Evolutionary conservation across 2,329 filamentous ascomycete species (phyloP).

Genomic region (Talaromyces albobiverticillius): DNA sequence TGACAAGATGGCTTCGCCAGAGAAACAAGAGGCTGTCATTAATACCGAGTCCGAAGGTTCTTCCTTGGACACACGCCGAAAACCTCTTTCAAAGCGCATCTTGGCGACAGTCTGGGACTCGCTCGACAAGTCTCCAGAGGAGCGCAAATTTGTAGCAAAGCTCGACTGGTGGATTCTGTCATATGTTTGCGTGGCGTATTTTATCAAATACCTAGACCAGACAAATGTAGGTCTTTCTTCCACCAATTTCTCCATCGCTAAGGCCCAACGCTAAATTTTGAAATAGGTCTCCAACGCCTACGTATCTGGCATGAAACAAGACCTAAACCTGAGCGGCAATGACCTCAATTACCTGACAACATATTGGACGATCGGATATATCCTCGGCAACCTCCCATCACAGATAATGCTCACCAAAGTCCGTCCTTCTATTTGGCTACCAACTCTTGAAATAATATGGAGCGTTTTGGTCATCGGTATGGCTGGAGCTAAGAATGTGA

Average conservation of each 20-base stretch:
- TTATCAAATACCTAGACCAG: constrained; percentile 26
- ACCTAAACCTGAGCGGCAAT: constrained; percentile 29
- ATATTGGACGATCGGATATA: constrained; percentile 23
- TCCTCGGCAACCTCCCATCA: constrained; percentile 19
- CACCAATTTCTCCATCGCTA: constrained; percentile 26
- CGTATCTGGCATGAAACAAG: constrained; percentile 34
- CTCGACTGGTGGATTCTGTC: constrained; percentile 50
- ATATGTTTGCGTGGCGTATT: constrained; percentile 47
- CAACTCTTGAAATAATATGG: constrained; percentile 30
- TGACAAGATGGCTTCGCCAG: background rate
- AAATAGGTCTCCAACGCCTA: constrained; percentile 50
- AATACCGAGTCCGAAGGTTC: background rate
- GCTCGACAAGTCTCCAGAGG: constrained; percentile 5
- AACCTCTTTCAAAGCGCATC: background rate
- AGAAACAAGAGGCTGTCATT: background rate
- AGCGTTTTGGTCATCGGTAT: constrained; percentile 31
- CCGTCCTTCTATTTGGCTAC: constrained; percentile 29
- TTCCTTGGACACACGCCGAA: background rate
- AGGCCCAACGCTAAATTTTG: background rate
- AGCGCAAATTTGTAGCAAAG: constrained; percentile 49
- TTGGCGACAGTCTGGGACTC: constrained; percentile 6
- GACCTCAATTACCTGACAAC: constrained; percentile 26
- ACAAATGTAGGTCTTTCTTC: constrained; percentile 14
- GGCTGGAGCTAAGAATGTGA: constrained; percentile 23
- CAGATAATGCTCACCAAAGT: constrained; percentile 28